Base-by-base conservation (phyloP, 495 filamentous ascomycete genomes). In the Platismatia glauca region DNA sequence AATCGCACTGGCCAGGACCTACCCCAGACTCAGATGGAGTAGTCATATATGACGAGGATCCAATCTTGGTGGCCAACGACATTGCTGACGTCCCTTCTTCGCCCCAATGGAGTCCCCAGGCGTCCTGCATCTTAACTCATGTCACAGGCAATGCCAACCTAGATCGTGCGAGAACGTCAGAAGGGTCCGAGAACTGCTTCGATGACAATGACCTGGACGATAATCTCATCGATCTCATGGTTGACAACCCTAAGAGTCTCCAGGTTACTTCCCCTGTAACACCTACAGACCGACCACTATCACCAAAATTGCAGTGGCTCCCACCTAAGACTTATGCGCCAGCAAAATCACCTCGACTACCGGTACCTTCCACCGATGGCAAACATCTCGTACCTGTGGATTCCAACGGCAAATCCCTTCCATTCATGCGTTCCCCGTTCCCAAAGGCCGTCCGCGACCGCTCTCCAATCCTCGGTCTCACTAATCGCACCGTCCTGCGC, bases 361-460 rank as follows among this genome's bases (percentile, higher is more conserved):
- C 37, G 48, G 35, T 35, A 41, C 41, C 38, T 4, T 39, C 34
- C 24, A 41, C 18, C 7, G 29, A 57, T 16, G 34, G 50, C 4
- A 27, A 37, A 9, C 38, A 60, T 5, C 44, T 52, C 22, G 39
- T 62, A 24, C 44, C 57, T 20, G 56, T 68, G 34, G 50, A 55
- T 8, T 18, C 31, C 22, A 62, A 62, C 24, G 56, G 62, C 11
- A 53, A 52, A 12, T 22, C 62, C 5, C 53, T 63, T 15, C 64
- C 68, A 16, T 70, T 70, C 55, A 57, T 65, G 27, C 68, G 68
- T 8, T 60, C 64, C 24, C 39, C 55, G 11, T 65, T 70, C 35
- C 68, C 68, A 0, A 53, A 57, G 22, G 53, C 61, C 7, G 16
- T 68, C 41, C 64, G 55, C 33, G 61, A 67, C 39, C 57, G 61